Percentiles rank a stretch among this genome's conserved stretches.
phyloP scores from a whole-genome alignment of 257 asterid species.

The Plectranthus barbatus region DNA sequence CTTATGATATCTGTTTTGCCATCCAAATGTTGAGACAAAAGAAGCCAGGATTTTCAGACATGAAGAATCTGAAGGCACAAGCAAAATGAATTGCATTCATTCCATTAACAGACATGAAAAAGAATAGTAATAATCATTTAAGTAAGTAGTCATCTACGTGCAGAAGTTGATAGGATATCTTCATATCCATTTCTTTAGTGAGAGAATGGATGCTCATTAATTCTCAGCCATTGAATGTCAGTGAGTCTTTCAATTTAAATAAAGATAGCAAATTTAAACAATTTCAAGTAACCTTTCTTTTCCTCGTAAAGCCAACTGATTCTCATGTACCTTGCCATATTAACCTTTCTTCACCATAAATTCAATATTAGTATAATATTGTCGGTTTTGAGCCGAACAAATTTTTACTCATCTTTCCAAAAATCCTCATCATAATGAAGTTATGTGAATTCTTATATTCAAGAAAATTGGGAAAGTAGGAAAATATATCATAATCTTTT shows the following conservation, averaged over 20 bases:
- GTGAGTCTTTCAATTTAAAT: constrained; percentile 6
- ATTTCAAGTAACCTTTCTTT: too few relatives aligned
- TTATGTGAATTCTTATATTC: too few relatives aligned
- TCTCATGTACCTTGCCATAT: constrained; percentile 22
- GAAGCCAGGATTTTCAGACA: not conserved
- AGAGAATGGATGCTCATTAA: constrained; percentile 35
- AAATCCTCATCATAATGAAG: too few relatives aligned
- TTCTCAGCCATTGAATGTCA: constrained; percentile 2
- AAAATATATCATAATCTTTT: too few relatives aligned
- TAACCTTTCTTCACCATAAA: too few relatives aligned
- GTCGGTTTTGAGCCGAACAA: too few relatives aligned
- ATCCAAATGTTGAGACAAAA: not conserved
- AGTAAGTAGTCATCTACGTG: not conserved
- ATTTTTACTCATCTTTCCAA: too few relatives aligned
- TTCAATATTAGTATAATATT: too few relatives aligned
- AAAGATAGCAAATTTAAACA: constrained; percentile 10
- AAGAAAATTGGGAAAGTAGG: too few relatives aligned
- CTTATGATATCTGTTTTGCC: not conserved
- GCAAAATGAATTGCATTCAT: not conserved
- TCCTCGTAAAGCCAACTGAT: constrained; percentile 35
- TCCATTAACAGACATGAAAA: not conserved
- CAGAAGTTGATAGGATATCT: not conserved
- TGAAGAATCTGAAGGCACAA: constrained; percentile 10
- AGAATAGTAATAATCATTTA: too few relatives aligned
- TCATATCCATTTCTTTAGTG: constrained; percentile 16